These are phyloP conservation scores for Zarea fungicola DNA, from an alignment of 2,329 filamentous ascomycete species.

Conservation along the genomic window DNA sequence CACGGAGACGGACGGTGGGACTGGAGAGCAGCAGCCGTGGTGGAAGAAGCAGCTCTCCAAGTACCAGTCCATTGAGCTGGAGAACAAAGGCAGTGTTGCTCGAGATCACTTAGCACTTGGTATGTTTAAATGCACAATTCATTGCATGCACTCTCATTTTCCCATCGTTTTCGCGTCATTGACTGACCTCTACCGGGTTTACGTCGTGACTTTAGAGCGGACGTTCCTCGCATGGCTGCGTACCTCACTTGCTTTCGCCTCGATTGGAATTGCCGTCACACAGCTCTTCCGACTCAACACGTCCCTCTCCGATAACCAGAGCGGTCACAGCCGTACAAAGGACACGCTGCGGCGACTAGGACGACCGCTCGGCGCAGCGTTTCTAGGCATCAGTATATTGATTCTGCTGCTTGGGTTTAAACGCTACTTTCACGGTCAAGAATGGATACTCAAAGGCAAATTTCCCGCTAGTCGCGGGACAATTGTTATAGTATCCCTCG, in stretches of 20 bases:
- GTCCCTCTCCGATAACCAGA: slow-evolving; percentile 39
- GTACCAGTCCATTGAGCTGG: slow-evolving; percentile 64
- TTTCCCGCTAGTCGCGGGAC: slow-evolving; percentile 75
- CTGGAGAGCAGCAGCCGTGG: slow-evolving; percentile 35
- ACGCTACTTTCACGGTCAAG: slow-evolving; percentile 71
- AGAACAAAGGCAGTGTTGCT: slow-evolving; percentile 81
- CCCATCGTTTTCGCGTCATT: not conserved
- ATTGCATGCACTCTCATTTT: not conserved
- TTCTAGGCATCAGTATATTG: slow-evolving; percentile 69
- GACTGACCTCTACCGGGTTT: too few species aligned
- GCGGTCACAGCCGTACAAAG: slow-evolving; percentile 19
- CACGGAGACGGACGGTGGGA: slow-evolving; percentile 16
- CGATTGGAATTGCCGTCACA: slow-evolving; percentile 77
- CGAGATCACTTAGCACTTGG: slow-evolving; percentile 76
- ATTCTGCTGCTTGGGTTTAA: slow-evolving; percentile 73
- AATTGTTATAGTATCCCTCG: slow-evolving; percentile 61
- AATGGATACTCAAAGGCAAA: slow-evolving; percentile 75
- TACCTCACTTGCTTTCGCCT: slow-evolving; percentile 75
- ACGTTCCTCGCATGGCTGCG: slow-evolving; percentile 84
- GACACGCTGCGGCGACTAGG: slow-evolving; percentile 57
- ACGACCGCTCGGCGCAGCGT: slow-evolving; percentile 70
- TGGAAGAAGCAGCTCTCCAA: slow-evolving; percentile 44
- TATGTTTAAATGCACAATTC: slow-evolving; percentile 31
- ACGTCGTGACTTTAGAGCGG: slow-evolving; percentile 56
- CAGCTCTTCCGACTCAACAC: slow-evolving; percentile 82